Percentiles rank a stretch among this genome's conserved stretches.
Conservation (phyloP, 2,329 filamentous ascomycete genomes). For the Gnomoniopsis sp. region DNA sequence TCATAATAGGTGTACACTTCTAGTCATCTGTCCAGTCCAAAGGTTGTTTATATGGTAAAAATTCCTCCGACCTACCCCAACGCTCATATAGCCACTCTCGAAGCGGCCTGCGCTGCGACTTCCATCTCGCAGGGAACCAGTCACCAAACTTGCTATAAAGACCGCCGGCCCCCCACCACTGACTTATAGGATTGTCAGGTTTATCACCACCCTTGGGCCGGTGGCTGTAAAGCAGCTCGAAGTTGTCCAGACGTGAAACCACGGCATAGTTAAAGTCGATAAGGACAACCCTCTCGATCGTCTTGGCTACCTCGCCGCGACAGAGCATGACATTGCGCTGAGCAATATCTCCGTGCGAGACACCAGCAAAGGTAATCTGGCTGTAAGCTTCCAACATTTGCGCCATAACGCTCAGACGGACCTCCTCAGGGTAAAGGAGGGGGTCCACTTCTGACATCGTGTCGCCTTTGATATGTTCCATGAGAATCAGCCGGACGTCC, state of each 20-base stretch:
- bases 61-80: neutral
- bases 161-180: neutral
- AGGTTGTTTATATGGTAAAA: neutral
- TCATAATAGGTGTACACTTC: too few relatives aligned
- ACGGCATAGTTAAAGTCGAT: slow-evolving; percentile 1
- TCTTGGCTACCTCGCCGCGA: neutral
- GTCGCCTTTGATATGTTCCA: neutral
- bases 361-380: neutral
- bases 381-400: neutral
- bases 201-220: neutral
- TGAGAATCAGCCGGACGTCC: neutral
- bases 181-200: neutral
- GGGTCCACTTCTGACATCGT: neutral
- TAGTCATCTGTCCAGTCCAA: neutral
- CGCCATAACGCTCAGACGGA: neutral
- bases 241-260: neutral
- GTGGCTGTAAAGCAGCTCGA: neutral
- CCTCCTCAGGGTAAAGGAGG: neutral
- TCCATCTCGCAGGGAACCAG: slow-evolving; percentile 1
- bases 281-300: neutral
- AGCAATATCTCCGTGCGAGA: neutral
- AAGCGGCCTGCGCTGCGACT: neutral
- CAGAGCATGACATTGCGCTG: slow-evolving; percentile 3
- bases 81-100: slow-evolving; percentile 2
- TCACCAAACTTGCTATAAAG: neutral